Base-by-base conservation (phyloP, 441 rosid species). In the Euphorbia schlechtendalii region DNA sequence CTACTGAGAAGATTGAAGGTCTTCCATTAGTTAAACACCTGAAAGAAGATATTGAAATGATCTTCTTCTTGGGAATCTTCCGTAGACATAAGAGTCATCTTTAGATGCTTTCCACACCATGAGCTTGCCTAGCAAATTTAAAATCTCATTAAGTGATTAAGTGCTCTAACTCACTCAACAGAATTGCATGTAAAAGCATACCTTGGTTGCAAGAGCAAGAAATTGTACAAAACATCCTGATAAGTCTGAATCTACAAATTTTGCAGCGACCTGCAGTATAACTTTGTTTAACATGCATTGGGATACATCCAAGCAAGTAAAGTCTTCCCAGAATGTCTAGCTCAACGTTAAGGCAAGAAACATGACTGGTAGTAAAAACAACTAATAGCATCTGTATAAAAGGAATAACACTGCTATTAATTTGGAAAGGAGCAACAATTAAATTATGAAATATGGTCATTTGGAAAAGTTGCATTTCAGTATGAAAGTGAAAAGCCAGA, bases 21-120 rank as follows among this genome's bases (percentile, higher is more conserved):
- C 20, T 6, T 12, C 21, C 65, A 52, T 49, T 38, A 28, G 56
- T 51, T 53, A 43, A 49, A 38, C 64, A 83, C 99, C 96, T 84
- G 87, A 73, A 80, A 86, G 75, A 86, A 94, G 67, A 78, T 51
- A 63, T 49, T 70, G 57, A 75, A 70, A 76, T 94, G 99, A 56
- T 87, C 93, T 75, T 86, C 95, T 75, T 94, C 99, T 76, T 86
- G 97, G 56, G 94, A 90, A 64, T 85, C 96, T 69, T 78, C 86
- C 56, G 77, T 72, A 2, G 96, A 94, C 94, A 89, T 82, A 14
- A 76, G 67, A 63, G 89, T 88, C 97, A 86, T 93, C 78, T 81
- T 83, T 61, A 93, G 68, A 82, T 93, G 99, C 75, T 90, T 94
- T 62, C 85, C 79, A 73, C 92, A 90, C 97, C 99, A 94, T 60